phyloP scores from a whole-genome alignment of 2,329 filamentous ascomycete genomes.

The Teratosphaeria viscida region DNA sequence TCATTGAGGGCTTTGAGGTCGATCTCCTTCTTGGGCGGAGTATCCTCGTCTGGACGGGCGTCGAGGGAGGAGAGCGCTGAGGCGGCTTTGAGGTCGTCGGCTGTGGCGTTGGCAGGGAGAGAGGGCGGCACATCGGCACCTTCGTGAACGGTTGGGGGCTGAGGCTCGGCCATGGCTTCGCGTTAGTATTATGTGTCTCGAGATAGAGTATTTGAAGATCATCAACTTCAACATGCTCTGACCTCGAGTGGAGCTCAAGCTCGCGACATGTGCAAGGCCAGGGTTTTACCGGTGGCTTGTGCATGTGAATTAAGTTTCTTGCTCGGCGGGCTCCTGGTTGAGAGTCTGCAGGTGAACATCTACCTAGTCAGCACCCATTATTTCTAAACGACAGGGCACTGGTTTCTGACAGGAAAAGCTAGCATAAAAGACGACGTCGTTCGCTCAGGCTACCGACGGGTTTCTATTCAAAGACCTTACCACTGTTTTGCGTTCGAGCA shows the following conservation, averaged over 20 bases:
- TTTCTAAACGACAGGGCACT: too few relatives aligned
- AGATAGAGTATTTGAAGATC: too few relatives aligned
- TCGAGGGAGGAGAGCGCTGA: conserved; percentile 64
- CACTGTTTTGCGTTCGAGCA: neutral
- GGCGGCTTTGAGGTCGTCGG: conserved; percentile 65
- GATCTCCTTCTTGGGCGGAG: conserved; percentile 45
- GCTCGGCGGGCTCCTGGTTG: too few relatives aligned
- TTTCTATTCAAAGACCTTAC: neutral
- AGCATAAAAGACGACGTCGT: neutral
- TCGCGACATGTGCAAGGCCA: neutral
- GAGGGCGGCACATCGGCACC: conserved; percentile 50
- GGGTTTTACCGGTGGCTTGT: neutral
- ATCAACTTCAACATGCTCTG: neutral
- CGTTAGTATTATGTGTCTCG: too few relatives aligned
- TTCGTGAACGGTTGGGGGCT: conserved; percentile 48
- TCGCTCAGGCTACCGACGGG: neutral
- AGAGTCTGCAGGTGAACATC: neutral
- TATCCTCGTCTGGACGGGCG: conserved; percentile 34
- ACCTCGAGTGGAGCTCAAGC: neutral
- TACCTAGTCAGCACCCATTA: too few relatives aligned
- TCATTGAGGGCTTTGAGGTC: conserved; percentile 61
- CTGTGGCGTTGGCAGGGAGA: conserved; percentile 43
- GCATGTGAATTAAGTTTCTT: neutral
- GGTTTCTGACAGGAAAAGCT: too few relatives aligned
- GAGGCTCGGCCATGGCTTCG: conserved; percentile 49